Evolutionary conservation across 1,139 yeast genomes (phyloP), one percentile per base, ranked within the genome.

Genomic region (Kodamaea alishanica): DNA sequence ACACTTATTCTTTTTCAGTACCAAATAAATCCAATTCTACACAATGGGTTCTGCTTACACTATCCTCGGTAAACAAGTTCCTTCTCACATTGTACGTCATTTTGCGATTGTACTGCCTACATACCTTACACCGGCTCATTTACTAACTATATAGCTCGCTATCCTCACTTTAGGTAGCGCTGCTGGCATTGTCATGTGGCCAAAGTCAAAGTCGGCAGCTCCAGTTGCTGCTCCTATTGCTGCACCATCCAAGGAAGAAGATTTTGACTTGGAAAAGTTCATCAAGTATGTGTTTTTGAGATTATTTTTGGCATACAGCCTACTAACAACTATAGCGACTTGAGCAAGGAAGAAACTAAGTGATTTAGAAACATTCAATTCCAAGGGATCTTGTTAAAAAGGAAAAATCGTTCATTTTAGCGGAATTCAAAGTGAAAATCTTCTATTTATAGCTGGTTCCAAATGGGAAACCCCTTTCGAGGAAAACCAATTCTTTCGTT

Each of bases 11-110:
- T 29, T 15, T 29, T 29, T 15, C 15, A 15, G 20, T 23, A 24
- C 23, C 28, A 34, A n/a, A 15, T 24, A 23, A 3, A 25, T 22
- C 25, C 25, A 25, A 28, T 31, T 25, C 20, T 20, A 30, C 11
- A 54, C 28, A 39, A 81, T 81, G 87, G 84, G 76, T 55, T 71
- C 79, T 41, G 75, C 79, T 50, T 81, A 81, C 60, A 72, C 73
- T 43, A 76, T 81, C 48, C 68, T 81, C 33, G 88, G 88, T 39
- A 79, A 61, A 60, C 75, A 75, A 52, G 82, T 81, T 45, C 84
- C 78, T 43, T 69, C 88, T 39, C 85, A 81, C 56, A 63, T 75
- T 56, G 83, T 78, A 72, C 37, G 83, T 75, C 28, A 6, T 10
- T 3, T 6, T 10, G n/a, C 10, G 28, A 26, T 10, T 9, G 10